Evolutionary conservation across 1,284 basidiomycete species (phyloP).

Genomic region (Schizophyllum amplum): DNA sequence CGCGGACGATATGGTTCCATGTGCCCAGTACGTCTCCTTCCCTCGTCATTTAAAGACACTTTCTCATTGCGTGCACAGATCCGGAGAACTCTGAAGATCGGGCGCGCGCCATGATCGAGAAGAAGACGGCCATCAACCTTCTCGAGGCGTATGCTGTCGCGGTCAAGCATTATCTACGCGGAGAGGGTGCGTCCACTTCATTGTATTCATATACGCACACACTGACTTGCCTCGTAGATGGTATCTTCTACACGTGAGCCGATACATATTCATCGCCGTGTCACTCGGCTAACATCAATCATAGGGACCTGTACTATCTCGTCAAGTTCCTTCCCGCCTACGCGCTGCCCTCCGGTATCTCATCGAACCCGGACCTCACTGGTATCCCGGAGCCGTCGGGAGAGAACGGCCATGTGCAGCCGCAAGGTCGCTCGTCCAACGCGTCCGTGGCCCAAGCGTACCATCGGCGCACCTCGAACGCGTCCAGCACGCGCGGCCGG

Average conservation of each 20-base stretch:
- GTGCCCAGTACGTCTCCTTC: slow-evolving; percentile 36
- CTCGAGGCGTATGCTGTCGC: slow-evolving; percentile 45
- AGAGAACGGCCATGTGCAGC: not conserved
- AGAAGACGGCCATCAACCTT: slow-evolving; percentile 56
- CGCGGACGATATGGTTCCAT: slow-evolving; percentile 58
- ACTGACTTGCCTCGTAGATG: slow-evolving; percentile 21
- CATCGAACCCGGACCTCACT: slow-evolving; percentile 32
- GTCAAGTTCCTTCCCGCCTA: slow-evolving; percentile 65
- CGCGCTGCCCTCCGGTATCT: slow-evolving; percentile 46
- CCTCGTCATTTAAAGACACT: not conserved
- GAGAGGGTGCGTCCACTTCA: slow-evolving; percentile 28
- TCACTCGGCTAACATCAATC: slow-evolving; percentile 12
- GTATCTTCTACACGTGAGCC: slow-evolving; percentile 42
- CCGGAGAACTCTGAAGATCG: slow-evolving; percentile 28
- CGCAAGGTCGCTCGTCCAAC: not conserved
- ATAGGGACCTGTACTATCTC: slow-evolving; percentile 54
- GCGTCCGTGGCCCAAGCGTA: not conserved
- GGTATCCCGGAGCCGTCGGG: slow-evolving; percentile 7
- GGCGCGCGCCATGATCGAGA: slow-evolving; percentile 54
- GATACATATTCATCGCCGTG: slow-evolving; percentile 6
- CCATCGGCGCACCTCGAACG: not conserved
- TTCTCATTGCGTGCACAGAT: slow-evolving; percentile 14
- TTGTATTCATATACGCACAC: no score
- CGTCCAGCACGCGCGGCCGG: not conserved
- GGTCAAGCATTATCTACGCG: slow-evolving; percentile 50